Percentiles rank a stretch among this genome's conserved stretches.
phyloP scores from a whole-genome alignment of 176 grass and related monocot species.

The Carex parvula region DNA sequence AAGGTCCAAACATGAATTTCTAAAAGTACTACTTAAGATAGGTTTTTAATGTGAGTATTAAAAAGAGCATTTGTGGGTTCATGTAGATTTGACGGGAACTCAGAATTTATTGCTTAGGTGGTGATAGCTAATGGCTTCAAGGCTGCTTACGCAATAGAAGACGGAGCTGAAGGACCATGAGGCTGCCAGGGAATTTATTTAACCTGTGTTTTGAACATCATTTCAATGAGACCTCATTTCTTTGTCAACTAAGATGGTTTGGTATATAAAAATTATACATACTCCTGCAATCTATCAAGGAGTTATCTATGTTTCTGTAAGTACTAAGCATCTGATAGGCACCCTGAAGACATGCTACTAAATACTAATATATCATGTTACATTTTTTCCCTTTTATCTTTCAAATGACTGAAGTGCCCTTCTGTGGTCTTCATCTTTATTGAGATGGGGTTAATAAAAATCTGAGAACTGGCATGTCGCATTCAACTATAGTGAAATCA shows the following conservation, averaged over 20 bases:
- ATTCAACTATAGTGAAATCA: too few species aligned
- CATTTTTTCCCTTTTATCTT: neutral
- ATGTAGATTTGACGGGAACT: slow-evolving; percentile 80
- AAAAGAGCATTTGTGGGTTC: too few species aligned
- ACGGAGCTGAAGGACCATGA: slow-evolving; percentile 71
- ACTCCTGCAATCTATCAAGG: neutral
- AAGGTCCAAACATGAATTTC: too few species aligned
- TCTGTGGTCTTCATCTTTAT: neutral
- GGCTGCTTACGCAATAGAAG: slow-evolving; percentile 76
- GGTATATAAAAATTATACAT: neutral
- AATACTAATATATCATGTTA: neutral
- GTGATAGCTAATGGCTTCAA: slow-evolving; percentile 81
- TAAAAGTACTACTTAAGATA: too few species aligned
- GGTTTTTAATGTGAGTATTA: too few species aligned
- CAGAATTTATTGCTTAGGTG: slow-evolving; percentile 71
- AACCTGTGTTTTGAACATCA: slow-evolving; percentile 1
- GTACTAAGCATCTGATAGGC: neutral
- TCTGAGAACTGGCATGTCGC: too few species aligned
- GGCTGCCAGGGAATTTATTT: slow-evolving; percentile 68
- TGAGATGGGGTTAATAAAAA: neutral
- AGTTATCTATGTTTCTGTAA: neutral
- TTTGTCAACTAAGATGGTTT: slow-evolving; percentile 6
- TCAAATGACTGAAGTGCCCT: neutral
- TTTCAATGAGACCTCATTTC: neutral
- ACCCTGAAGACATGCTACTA: neutral